Conservation (phyloP, 2,329 filamentous ascomycete genomes). For the Aspergillus chevalieri region DNA sequence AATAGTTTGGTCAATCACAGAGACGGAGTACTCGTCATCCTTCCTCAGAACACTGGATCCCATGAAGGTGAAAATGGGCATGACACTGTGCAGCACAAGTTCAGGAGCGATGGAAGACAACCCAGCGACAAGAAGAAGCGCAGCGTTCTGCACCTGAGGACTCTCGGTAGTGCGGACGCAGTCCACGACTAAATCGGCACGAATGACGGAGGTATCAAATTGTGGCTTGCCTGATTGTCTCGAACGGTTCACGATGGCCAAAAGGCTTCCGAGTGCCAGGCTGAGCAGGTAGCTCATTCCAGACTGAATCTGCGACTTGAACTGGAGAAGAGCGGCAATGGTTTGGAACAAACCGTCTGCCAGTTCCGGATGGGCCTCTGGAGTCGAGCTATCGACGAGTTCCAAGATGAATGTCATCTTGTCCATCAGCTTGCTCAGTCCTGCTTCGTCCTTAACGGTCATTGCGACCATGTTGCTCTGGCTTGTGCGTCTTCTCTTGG, state of each 20-base stretch:
- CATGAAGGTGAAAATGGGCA: conserved; percentile 99
- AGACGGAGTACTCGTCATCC: conserved; percentile 92
- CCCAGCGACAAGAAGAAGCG: conserved; percentile 78
- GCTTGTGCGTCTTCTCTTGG: conserved; percentile 74
- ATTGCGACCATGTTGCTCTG: conserved; percentile 61
- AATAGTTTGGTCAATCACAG: conserved; percentile 91
- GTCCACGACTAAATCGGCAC: conserved; percentile 86
- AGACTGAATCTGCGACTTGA: conserved; percentile 72
- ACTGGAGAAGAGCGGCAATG: conserved; percentile 79
- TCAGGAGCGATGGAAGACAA: conserved; percentile 84
- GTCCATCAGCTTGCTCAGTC: conserved; percentile 62
- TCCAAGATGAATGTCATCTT: conserved; percentile 84
- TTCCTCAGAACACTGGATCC: conserved; percentile 84
- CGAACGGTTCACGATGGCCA: conserved; percentile 75
- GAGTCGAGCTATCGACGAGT: conserved; percentile 73
- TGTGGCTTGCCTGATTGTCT: conserved; percentile 45
- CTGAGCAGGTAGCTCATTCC: conserved; percentile 88
- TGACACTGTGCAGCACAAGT: conserved; percentile 88
- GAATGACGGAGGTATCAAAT: conserved; percentile 72
- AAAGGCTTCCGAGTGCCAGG: conserved; percentile 71
- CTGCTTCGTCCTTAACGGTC: conserved; percentile 56
- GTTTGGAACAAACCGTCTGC: conserved; percentile 74
- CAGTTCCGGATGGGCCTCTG: conserved; percentile 67
- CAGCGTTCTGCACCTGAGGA: conserved; percentile 88
- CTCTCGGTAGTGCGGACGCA: conserved; percentile 88